Base-by-base conservation (phyloP, 2,329 filamentous ascomycete genomes). In the Geoglossum cookeanum region DNA sequence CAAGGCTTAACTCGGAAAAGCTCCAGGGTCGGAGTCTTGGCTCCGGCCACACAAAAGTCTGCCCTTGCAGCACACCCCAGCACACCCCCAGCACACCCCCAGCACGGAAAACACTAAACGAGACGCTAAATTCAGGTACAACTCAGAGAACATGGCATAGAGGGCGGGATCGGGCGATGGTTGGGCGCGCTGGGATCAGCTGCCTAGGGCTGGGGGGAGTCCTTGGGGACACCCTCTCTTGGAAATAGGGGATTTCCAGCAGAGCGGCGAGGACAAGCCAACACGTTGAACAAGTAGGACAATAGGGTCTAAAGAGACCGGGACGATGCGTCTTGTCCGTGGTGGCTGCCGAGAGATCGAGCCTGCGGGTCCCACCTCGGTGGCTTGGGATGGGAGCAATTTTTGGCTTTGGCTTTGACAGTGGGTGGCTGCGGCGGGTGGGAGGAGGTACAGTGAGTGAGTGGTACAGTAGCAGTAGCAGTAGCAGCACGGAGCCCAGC, bases 41-140 rank as follows among this genome's bases (percentile, higher is more conserved):
- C n/a, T 49, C 22, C 47, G n/a, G n/a, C 7, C 47, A n/a, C 47
- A 49, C 47, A 27, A 8, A 8, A 6, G 29, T 29, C 13, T 22
- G 6, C 47, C 17, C 17, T 29, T 49, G 47, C 17, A 49, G 11
- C n/a, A 27, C 4, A 11, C 5, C 48, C 48, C 32, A 32, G 48
- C 29, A 49, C 32, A n/a, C n/a, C n/a, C n/a, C n/a, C n/a, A n/a
- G n/a, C n/a, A n/a, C n/a, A n/a, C n/a, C 5, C 48, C 48, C 32
- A 32, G 48, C 29, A 49, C 32, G 48, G 13, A 7, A 11, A 11
- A 29, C 47, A 33, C 33, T 52, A 52, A n/a, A 32, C 48, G 48
- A 52, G 47, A 49, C 47, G 47, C 47, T 49, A 49, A 52, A 33
- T 30, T 29, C 48, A 52, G 48, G 48, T 33, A 52, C 48, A 33